phyloP scores from a whole-genome alignment of 768 basidiomycete species.

The Kwoniella sp. region DNA sequence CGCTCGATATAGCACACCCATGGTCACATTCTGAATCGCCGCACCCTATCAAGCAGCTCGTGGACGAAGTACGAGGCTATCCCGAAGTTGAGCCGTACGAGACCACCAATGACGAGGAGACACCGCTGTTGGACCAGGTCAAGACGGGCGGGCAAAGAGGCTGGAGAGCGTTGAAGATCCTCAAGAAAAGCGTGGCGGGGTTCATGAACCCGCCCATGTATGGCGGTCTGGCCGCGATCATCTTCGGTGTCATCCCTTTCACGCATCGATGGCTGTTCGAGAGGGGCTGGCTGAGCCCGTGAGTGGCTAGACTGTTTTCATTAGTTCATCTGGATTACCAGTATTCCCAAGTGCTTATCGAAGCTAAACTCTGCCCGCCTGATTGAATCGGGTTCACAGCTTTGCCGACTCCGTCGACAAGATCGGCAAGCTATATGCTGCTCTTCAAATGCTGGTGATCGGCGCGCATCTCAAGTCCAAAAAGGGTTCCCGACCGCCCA shows the following conservation, averaged over 20 bases:
- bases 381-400: conserved; percentile 24
- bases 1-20: conserved; percentile 22
- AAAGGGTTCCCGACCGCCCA: conserved; percentile 31
- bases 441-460: conserved; percentile 52
- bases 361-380: background rate
- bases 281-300: conserved; percentile 38
- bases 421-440: conserved; percentile 51
- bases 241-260: conserved; percentile 47
- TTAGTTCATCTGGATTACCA: too few relatives aligned
- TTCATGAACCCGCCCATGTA: conserved; percentile 54
- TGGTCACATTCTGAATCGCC: conserved; percentile 36
- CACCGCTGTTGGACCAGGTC: conserved; percentile 37
- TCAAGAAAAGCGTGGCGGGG: conserved; percentile 12
- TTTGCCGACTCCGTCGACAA: conserved; percentile 36
- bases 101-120: conserved; percentile 34
- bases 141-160: conserved; percentile 28
- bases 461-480: conserved; percentile 52
- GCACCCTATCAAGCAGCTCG: conserved; percentile 25
- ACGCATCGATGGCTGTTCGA: conserved; percentile 43
- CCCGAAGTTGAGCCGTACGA: conserved; percentile 41
- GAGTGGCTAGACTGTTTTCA: conserved; percentile 22
- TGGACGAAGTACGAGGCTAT: conserved; percentile 18
- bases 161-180: conserved; percentile 17
- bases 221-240: conserved; percentile 49
- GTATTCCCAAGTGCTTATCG: too few relatives aligned